Evolutionary conservation across 257 asterid genomes (phyloP).

Genomic region (Jacaranda copaia): DNA sequence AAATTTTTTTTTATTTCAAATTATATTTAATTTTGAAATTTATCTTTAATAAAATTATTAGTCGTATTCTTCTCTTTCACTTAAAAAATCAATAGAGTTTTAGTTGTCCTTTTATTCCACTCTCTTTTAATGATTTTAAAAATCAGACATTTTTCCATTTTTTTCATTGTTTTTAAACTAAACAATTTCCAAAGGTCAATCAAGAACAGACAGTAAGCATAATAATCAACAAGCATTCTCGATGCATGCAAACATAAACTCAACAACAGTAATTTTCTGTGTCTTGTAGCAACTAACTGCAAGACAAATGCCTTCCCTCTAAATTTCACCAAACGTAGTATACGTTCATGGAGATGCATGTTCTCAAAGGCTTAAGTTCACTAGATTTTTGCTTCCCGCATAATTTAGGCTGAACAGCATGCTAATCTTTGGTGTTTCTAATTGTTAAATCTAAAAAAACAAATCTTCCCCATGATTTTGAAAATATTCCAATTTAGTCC

Average conservation of each 20-base stretch:
- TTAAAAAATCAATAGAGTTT: no score
- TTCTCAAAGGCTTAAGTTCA: neutral
- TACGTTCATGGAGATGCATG: neutral
- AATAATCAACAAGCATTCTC: constrained; percentile 12
- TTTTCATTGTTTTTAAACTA: no score
- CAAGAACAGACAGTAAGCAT: neutral
- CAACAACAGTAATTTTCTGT: neutral
- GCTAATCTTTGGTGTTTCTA: neutral
- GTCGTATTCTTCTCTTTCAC: no score
- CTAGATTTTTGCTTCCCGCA: neutral
- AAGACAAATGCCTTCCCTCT: neutral
- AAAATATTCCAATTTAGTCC: neutral
- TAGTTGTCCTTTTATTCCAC: no score
- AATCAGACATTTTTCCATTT: no score
- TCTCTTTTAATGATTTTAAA: no score
- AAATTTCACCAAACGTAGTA: neutral
- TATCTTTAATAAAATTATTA: no score
- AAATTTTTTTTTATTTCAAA: no score
- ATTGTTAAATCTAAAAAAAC: neutral
- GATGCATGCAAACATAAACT: neutral
- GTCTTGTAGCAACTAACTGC: neutral
- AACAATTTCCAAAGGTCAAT: constrained; percentile 81
- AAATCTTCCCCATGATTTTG: neutral
- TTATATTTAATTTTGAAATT: no score
- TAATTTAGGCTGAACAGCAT: neutral